Conservation (phyloP, 805 yeast genomes). For the Blastobotrys peoriensis region DNA sequence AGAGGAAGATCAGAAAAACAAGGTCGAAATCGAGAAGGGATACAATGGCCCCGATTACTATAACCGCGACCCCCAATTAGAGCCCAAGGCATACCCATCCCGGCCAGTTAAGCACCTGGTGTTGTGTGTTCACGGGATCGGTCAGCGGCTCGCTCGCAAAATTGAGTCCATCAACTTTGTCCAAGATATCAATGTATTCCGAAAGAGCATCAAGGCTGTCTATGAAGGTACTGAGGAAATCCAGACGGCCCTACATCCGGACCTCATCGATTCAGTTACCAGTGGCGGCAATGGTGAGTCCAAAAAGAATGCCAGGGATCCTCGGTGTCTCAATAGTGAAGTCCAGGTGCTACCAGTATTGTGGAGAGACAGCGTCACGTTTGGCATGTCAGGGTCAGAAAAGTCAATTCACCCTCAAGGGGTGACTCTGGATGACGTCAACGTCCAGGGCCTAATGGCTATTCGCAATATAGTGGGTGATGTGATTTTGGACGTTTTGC, state of each 20-base stretch:
- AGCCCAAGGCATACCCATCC: slow-evolving; percentile 1
- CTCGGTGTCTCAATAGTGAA: slow-evolving; percentile 30
- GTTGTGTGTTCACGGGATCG: slow-evolving; percentile 92
- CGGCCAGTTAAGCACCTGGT: slow-evolving; percentile 57
- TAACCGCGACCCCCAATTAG: slow-evolving; percentile 2
- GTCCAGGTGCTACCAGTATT: slow-evolving; percentile 85
- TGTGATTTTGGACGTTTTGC: slow-evolving; percentile 74
- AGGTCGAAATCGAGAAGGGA: slow-evolving; percentile 26
- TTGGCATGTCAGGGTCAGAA: slow-evolving; percentile 17
- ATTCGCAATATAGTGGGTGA: slow-evolving; percentile 75
- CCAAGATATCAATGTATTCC: slow-evolving; percentile 66
- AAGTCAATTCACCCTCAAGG: slow-evolving; percentile 8
- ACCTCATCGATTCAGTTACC: not conserved
- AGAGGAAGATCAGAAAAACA: slow-evolving; percentile 8
- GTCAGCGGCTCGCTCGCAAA: slow-evolving; percentile 75
- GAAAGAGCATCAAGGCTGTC: slow-evolving; percentile 19
- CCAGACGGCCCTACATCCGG: slow-evolving; percentile 1
- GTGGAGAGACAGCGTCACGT: slow-evolving; percentile 66
- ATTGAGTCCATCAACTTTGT: slow-evolving; percentile 81
- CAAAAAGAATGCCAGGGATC: not conserved
- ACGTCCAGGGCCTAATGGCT: slow-evolving; percentile 67
- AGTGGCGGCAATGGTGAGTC: not conserved
- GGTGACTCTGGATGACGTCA: slow-evolving; percentile 54
- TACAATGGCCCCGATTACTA: slow-evolving; percentile 14
- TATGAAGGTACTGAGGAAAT: slow-evolving; percentile 5